These are phyloP conservation scores for Schizothecium vesticola DNA, from an alignment of 495 filamentous ascomycete genomes.

Conservation along the genomic window DNA sequence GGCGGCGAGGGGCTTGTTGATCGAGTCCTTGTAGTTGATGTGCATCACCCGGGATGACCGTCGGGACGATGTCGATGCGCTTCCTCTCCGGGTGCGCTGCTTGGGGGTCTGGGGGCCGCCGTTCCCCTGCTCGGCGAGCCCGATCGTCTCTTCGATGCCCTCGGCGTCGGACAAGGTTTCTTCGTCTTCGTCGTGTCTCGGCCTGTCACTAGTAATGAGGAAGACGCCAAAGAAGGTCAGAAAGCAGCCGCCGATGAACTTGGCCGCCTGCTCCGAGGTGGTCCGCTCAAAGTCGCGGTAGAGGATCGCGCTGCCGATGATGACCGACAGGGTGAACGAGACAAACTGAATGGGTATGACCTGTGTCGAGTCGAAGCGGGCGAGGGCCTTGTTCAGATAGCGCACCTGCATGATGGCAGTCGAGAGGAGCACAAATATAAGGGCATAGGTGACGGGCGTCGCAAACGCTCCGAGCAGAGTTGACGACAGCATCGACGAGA, in stretches of 20 bases:
- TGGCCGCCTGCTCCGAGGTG: constrained; percentile 58
- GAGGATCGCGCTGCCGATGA: constrained; percentile 84
- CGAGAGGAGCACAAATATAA: constrained; percentile 66
- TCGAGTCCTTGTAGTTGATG: constrained; percentile 28
- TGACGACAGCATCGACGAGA: constrained; percentile 87
- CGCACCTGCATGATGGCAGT: constrained; percentile 93
- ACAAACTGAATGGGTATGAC: constrained; percentile 98
- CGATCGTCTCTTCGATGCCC: constrained; percentile 47
- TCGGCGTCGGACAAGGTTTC: constrained; percentile 51
- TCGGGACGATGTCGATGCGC: constrained; percentile 26
- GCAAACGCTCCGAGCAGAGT: constrained; percentile 81
- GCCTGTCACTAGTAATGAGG: constrained; percentile 73
- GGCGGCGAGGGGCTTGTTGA: constrained; percentile 18
- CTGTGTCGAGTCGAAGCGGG: constrained; percentile 92
- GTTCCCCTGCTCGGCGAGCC: constrained; percentile 36
- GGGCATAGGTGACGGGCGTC: constrained; percentile 84
- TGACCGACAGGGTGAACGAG: constrained; percentile 90
- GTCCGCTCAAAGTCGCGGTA: constrained; percentile 92
- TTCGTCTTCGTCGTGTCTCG: constrained; percentile 44
- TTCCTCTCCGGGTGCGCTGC: constrained; percentile 12
- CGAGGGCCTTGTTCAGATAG: constrained; percentile 90
- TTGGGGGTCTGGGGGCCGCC: constrained; percentile 12
- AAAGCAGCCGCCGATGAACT: constrained; percentile 83
- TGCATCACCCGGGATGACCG: constrained; percentile 39
- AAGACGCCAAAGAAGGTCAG: constrained; percentile 93